Percentiles rank a stretch among this genome's conserved stretches.
Conservation (phyloP, 768 basidiomycete genomes). For the Hypholoma fasciculare region DNA sequence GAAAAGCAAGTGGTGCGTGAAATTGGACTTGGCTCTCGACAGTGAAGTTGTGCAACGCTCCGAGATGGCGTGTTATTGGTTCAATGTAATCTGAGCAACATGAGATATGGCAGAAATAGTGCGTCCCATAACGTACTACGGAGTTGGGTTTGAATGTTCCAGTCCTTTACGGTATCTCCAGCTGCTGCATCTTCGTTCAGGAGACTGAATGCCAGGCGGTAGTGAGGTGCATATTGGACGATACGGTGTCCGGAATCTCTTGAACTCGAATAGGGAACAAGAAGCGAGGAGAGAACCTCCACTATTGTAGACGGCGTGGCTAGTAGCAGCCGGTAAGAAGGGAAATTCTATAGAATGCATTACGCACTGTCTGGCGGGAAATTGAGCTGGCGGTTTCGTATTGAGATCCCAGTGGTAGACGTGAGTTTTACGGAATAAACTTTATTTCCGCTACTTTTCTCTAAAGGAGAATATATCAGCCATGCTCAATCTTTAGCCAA, state of each 20-base stretch:
- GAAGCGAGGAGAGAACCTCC: constrained; percentile 30
- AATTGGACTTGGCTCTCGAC: constrained; percentile 94
- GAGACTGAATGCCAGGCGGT: constrained; percentile 89
- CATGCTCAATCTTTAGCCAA: no score
- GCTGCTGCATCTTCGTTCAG: constrained; percentile 86
- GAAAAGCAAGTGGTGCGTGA: constrained; percentile 86
- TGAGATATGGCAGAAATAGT: background rate
- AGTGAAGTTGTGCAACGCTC: constrained; percentile 82
- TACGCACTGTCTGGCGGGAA: constrained; percentile 28
- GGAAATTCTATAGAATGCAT: background rate
- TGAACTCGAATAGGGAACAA: constrained; percentile 43
- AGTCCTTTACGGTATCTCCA: constrained; percentile 57
- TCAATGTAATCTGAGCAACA: constrained; percentile 59
- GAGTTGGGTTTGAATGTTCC: constrained; percentile 74
- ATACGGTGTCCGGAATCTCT: constrained; percentile 44
- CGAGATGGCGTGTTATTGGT: constrained; percentile 62
- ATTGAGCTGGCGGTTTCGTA: constrained; percentile 27
- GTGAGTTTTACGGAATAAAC: constrained; percentile 10
- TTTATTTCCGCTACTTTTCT: constrained; percentile 1
- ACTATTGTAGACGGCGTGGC: background rate
- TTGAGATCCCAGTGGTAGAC: constrained; percentile 1
- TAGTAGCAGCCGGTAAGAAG: background rate
- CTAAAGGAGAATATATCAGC: background rate
- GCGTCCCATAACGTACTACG: constrained; percentile 45
- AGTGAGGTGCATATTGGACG: constrained; percentile 77